Evolutionary conservation across 164 flowering plant species (phyloP), one percentile per base, ranked within the genome.

Genomic region (Dillenia turbinata): DNA sequence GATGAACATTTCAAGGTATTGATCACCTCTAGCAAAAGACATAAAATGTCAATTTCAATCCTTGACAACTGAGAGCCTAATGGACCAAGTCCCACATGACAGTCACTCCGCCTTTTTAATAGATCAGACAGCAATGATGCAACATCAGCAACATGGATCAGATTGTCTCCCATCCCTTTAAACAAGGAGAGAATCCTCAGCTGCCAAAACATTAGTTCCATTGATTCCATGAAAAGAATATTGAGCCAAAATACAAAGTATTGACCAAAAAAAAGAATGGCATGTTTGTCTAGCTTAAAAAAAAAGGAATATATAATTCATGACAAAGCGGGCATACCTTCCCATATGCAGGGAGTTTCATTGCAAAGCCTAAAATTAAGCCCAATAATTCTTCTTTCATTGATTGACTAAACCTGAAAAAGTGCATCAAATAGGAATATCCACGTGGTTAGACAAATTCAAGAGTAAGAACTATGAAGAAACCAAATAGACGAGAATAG

Each of bases 11-110:
- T 22, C 14, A 12, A 46, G 6, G 17, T 26, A 44, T 11, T 49
- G n/a, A 22, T 59, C 61, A 92, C 95, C 90, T 88, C 90, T 70
- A 93, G 70, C 13, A 93, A 68, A 64, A 85, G 72, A 73, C 95
- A 89, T 46, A 94, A 65, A 6, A 77, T 80, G 49, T 78, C 75
- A 64, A 79, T 63, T 67, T 94, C 98, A 71, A 47, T 64, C 9
- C 66, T 63, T 49, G 95, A 82, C 66, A 91, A 70, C 50, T 78
- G 65, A 22, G 66, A 57, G 56, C 44, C 53, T 4, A 80, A 68
- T 53, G 69, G 70, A 55, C 76, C 79, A 52, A 51, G 44, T 54
- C 70, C 71, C 63, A 77, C 40, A 65, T 66, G 63, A 67, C 50
- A 61, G 7, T 68, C 65, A 44, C 50, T 63, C 52, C 85, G 84